phyloP scores from a whole-genome alignment of 208 protist genomes.

The Crithidia expoeki region DNA sequence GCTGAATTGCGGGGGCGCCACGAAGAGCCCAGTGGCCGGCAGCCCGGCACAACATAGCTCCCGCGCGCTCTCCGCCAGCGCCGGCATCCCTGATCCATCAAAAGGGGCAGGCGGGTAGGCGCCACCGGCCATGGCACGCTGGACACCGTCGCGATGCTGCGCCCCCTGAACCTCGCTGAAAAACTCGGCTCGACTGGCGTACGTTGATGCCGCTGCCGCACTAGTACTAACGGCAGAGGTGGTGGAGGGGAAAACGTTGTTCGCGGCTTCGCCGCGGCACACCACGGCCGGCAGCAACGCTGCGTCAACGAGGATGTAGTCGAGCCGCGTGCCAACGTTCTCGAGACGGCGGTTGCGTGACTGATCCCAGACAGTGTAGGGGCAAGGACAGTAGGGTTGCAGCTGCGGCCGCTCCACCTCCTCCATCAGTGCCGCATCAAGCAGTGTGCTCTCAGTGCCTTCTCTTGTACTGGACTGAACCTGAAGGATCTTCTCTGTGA shows the following conservation, averaged over 20 bases:
- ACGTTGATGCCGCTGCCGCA: background rate
- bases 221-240: too few relatives aligned
- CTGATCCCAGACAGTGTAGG: conserved; percentile 93
- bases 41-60: conserved; percentile 60
- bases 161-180: conserved; percentile 72
- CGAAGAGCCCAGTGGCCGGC: conserved; percentile 81
- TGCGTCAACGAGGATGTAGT: conserved; percentile 90
- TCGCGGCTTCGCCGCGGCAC: conserved; percentile 52
- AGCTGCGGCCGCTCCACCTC: conserved; percentile 21
- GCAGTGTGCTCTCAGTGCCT: background rate
- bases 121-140: conserved; percentile 66
- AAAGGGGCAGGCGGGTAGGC: conserved; percentile 71
- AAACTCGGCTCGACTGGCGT: conserved; percentile 27
- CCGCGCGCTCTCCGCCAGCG: conserved; percentile 39
- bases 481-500: conserved; percentile 27
- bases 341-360: conserved; percentile 79
- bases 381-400: conserved; percentile 60
- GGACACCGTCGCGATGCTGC: conserved; percentile 33
- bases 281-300: conserved; percentile 49
- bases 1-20: conserved; percentile 90
- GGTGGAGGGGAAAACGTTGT: conserved; percentile 44
- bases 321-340: conserved; percentile 89
- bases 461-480: background rate
- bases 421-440: conserved; percentile 20
- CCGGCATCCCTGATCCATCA: conserved; percentile 72